phyloP scores from a whole-genome alignment of 1,284 basidiomycete genomes.

The Rhodotorula sp. region DNA sequence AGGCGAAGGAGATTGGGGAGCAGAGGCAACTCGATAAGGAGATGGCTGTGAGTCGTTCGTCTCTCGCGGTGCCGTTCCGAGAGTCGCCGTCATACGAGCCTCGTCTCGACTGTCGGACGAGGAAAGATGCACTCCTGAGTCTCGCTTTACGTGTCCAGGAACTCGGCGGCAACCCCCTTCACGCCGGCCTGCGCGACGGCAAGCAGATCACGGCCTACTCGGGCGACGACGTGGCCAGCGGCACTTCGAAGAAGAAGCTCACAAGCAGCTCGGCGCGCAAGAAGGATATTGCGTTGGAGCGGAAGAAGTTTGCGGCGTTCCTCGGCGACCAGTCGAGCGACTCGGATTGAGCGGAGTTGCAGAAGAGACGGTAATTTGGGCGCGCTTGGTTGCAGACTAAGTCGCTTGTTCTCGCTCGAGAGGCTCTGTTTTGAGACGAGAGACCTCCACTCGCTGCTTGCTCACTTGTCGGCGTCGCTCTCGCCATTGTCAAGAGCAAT shows the following conservation, averaged over 20 bases:
- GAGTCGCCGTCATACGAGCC: too few relatives aligned
- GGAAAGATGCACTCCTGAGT: not conserved
- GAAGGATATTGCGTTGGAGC: not conserved
- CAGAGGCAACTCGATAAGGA: constrained; percentile 13
- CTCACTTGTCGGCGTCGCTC: too few relatives aligned
- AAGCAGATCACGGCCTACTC: constrained; percentile 4
- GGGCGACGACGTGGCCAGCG: not conserved
- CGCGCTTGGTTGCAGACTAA: not conserved
- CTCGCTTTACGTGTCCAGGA: not conserved
- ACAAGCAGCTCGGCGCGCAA: not conserved
- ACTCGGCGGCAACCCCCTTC: constrained; percentile 1
- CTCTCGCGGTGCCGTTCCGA: not conserved
- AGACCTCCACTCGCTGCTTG: too few relatives aligned
- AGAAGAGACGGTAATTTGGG: not conserved
- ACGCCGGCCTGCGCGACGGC: constrained; percentile 25
- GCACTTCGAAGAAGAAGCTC: not conserved
- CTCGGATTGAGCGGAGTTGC: not conserved
- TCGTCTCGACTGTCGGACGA: not conserved
- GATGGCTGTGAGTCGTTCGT: not conserved
- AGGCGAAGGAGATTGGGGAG: constrained; percentile 20
- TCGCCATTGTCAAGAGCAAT: too few relatives aligned
- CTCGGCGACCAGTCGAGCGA: constrained; percentile 19
- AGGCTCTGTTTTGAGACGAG: not conserved
- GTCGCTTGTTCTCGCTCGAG: not conserved
- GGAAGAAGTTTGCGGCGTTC: constrained; percentile 26